These are phyloP conservation scores for Oryza punctata DNA, from an alignment of 176 grass and related monocot genomes.

Conservation along the genomic window DNA sequence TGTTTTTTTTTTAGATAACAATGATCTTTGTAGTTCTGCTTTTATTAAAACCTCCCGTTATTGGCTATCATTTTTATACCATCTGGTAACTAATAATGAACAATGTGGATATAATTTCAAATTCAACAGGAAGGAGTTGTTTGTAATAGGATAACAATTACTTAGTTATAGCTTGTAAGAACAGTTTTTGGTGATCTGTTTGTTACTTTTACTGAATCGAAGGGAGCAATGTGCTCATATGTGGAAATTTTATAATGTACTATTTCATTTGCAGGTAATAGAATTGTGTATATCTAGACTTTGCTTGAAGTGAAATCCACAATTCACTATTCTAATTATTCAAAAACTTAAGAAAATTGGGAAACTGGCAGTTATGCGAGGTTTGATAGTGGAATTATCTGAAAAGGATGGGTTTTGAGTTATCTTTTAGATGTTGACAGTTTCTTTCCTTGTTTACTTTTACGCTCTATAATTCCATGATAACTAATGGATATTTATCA, in stretches of 20 bases:
- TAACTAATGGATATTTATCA: neutral
- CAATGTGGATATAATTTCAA: neutral
- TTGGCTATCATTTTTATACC: neutral
- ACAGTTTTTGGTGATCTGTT: neutral
- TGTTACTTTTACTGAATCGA: constrained; percentile 20
- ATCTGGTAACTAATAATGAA: neutral
- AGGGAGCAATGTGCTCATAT: neutral
- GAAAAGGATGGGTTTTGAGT: neutral
- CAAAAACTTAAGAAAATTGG: neutral
- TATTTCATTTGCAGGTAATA: neutral
- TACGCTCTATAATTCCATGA: neutral
- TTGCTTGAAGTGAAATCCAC: too few species aligned
- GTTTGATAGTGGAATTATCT: neutral
- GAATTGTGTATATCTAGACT: neutral
- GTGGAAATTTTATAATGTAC: neutral
- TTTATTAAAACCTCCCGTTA: neutral
- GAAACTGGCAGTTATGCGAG: neutral
- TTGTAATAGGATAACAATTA: neutral
- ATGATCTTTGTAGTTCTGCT: neutral
- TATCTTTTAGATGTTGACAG: neutral
- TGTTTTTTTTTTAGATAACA: neutral
- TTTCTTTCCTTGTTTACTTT: neutral
- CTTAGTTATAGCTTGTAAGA: neutral
- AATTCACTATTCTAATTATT: neutral
- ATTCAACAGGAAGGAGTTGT: neutral